Evolutionary conservation across 495 filamentous ascomycete genomes (phyloP).

Genomic region (Podospora tetraspora): DNA sequence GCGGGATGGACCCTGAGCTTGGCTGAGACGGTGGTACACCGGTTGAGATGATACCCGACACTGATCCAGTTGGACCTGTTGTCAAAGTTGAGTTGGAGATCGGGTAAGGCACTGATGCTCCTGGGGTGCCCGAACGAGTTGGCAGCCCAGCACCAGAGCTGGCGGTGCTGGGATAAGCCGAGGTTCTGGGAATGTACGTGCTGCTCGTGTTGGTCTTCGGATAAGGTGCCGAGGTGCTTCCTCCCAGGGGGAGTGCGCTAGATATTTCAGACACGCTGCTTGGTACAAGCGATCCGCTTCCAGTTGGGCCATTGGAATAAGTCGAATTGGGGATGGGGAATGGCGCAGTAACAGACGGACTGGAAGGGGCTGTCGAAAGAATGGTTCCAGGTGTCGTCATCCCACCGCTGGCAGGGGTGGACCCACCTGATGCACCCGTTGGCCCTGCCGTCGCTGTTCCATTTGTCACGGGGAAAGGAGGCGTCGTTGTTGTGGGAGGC

Average conservation of each 20-base stretch:
- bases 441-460: not conserved
- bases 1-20: not conserved
- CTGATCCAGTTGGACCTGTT: not conserved
- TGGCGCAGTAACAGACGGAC: not conserved
- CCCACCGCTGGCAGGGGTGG: not conserved
- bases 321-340: conserved; percentile 7
- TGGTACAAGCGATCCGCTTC: not conserved
- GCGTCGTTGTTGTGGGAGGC: not conserved
- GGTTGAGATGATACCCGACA: not conserved
- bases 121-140: not conserved
- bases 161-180: not conserved
- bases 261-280: not conserved
- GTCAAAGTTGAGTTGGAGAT: not conserved
- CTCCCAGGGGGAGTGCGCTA: not conserved
- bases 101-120: not conserved
- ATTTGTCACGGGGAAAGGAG: not conserved
- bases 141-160: not conserved
- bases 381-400: not conserved
- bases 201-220: not conserved
- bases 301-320: not conserved
- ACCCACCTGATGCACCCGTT: not conserved
- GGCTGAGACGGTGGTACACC: not conserved
- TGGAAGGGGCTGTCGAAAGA: not conserved
- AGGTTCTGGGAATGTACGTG: not conserved
- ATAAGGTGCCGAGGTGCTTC: not conserved